Evolutionary conservation across 2,329 filamentous ascomycete genomes (phyloP), one percentile per base, ranked within the genome.

Genomic region (Fusarium robinianum): DNA sequence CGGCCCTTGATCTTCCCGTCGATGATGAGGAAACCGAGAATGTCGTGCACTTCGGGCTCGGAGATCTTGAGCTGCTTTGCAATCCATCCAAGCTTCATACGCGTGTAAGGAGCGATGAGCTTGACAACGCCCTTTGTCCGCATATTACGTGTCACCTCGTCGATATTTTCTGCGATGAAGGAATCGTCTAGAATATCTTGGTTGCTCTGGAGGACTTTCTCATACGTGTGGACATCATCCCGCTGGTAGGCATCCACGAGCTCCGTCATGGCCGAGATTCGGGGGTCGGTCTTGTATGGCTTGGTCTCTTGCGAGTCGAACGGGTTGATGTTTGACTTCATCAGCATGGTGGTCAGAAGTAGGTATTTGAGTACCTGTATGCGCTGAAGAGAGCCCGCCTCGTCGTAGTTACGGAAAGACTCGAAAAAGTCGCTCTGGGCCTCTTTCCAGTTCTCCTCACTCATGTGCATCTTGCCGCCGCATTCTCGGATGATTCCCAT

Each of bases 391-490:
- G 91, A 96, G 31, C 94, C 94, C 26, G 94, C 94, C 74, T 99
- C 94, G 66, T 99, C 94, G 72, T 97, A 99, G 73, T 96, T 97
- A 44, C 91, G 88, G 76, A 99, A 99, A 1, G 92, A 95, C 68
- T 99, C 94, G 69, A 96, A 96, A 70, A 99, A 99, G 73, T 97
- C 94, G 60, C 85, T 92, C 71, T 97, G 91, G 1, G 94, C 94
- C 63, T 91, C 89, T 67, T 94, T 90, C 94, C 94, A 99, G 67
- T 97, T 97, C 73, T 97, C 94, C 76, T 99, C 94, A 68, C 88
- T 94, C 94, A 99, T 97, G 74, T 97, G 91, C 94, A 99, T 99
- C 77, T 99, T 99, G 60, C 94, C 94, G 62, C 94, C 94, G 67
- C 94, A 99, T 73, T 99, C 94, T 41, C 92, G 87, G 65, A 99